Evolutionary conservation across 2,329 filamentous ascomycete genomes (phyloP), one percentile per base, ranked within the genome.

Genomic region (Penicillium sp.): DNA sequence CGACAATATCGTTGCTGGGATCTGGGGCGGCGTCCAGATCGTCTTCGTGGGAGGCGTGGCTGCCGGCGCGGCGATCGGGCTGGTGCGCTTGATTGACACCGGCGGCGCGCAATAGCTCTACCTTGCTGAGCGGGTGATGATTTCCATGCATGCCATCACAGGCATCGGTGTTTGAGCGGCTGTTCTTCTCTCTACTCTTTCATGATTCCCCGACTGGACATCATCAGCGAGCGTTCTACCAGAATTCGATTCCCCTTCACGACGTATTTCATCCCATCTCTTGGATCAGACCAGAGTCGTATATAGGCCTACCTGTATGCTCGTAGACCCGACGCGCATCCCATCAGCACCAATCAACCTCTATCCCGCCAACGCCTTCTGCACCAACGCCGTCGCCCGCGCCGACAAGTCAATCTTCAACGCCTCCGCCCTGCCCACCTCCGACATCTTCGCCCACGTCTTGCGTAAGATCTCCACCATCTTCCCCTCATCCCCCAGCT

Each of bases 381-480:
- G 72, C 45, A 87, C 77, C 63, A 89, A 64, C 46, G 63, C 69
- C 64, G 72, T 77, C 38, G 78, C 81, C 48, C 78, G 69, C 14
- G 81, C 81, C 38, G 79, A 81, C 67, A 87, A 74, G 11, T 78
- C 67, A 67, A 88, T 81, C 47, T 69, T 65, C 51, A 87, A 58
- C n/a, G 84, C 86, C 62, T 87, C 63, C 51, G 77, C 72, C 47
- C 75, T 71, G 1, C 84, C 84, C 42, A 64, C 64, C 23, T 76
- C 73, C 33, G 78, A 79, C 84, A 87, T 88, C 72, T 88, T 88
- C 33, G 57, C 80, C 84, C 84, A 87, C 10, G 84, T 87, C 76
- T 87, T 87, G 53, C 71, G 70, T 61, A 88, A 60, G 50, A 88
- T 87, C 13, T 68, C 70, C 14, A 91, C 62, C 44, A 88, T 80